Percentiles rank a stretch among this genome's conserved stretches.
phyloP scores from a whole-genome alignment of 2,329 filamentous ascomycete species.

The Chrysoporthe cubensis region DNA sequence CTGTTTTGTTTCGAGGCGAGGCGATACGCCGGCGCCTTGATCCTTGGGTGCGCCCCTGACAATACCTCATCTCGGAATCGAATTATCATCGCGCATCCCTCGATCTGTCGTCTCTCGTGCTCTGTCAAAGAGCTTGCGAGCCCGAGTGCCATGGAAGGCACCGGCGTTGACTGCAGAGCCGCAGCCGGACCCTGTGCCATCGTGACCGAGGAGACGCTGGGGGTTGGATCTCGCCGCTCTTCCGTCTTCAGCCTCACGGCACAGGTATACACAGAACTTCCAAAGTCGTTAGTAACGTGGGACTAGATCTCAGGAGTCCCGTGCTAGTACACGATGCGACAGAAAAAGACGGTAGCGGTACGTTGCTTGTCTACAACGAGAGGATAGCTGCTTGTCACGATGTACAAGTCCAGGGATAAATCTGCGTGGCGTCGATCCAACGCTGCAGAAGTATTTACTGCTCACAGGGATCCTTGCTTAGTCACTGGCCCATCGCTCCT shows the following conservation, averaged over 20 bases:
- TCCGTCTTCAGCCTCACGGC: conserved; percentile 1
- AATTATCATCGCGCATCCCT: conserved; percentile 80
- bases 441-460: background rate
- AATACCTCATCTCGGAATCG: conserved; percentile 80
- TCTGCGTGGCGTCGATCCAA: background rate
- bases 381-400: conserved; percentile 1
- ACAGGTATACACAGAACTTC: conserved; percentile 4
- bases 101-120: conserved; percentile 60
- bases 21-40: conserved; percentile 57
- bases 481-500: background rate
- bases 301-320: background rate
- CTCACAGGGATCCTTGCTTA: background rate
- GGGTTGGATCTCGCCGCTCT: background rate
- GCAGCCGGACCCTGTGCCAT: conserved; percentile 32
- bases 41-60: conserved; percentile 71
- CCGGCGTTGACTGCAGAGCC: conserved; percentile 18
- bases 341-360: background rate
- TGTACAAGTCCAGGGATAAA: background rate
- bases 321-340: conserved; percentile 13
- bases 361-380: conserved; percentile 8
- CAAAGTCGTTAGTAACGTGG: background rate
- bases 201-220: conserved; percentile 4
- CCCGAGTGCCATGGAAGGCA: conserved; percentile 19
- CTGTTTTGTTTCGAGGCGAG: conserved; percentile 33
- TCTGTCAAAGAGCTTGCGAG: conserved; percentile 39